Conservation (phyloP, 106 monocot genomes). For the Phalaenopsis aphrodite region DNA sequence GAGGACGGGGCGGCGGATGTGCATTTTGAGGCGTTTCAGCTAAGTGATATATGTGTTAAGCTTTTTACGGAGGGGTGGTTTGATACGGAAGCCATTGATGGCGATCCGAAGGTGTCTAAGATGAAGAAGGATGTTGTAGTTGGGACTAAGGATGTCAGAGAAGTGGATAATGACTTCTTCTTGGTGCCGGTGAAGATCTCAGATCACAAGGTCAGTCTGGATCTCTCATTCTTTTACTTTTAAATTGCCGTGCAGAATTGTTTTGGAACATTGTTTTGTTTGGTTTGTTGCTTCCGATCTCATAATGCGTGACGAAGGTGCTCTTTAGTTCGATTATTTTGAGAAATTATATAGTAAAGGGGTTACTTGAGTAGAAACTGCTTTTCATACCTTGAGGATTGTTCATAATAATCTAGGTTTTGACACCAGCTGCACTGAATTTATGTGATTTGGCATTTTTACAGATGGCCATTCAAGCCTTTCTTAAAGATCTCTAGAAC, state of each 20-base stretch:
- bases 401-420: neutral
- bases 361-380: neutral
- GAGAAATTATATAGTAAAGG: neutral
- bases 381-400: neutral
- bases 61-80: constrained; percentile 83
- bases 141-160: constrained; percentile 69
- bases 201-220: constrained; percentile 76
- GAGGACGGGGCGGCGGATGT: constrained; percentile 80
- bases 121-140: constrained; percentile 92
- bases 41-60: constrained; percentile 81
- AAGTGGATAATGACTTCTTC: constrained; percentile 96
- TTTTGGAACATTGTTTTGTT: neutral
- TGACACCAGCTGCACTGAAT: neutral
- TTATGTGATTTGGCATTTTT: neutral
- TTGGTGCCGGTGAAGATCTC: constrained; percentile 87
- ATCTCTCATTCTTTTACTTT: neutral
- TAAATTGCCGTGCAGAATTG: neutral
- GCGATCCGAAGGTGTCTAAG: constrained; percentile 62
- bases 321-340: neutral
- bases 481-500: neutral
- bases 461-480: no score
- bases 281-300: neutral
- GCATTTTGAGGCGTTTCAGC: constrained; percentile 98
- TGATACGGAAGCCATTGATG: constrained; percentile 47
- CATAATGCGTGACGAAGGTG: neutral